phyloP scores from a whole-genome alignment of 306 rosid genomes.

The Psophocarpus tetragonolobus region DNA sequence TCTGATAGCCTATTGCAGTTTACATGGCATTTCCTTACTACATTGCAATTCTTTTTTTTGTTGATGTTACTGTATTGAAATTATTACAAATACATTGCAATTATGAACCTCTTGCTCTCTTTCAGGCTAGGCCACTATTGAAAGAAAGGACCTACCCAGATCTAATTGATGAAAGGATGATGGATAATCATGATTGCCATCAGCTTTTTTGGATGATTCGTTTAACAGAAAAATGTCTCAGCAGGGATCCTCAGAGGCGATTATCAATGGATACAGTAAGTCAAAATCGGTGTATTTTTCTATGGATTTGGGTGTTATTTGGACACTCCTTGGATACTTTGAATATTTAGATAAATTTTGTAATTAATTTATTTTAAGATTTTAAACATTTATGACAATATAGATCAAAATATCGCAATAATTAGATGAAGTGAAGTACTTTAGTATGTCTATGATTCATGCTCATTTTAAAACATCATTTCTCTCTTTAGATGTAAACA shows the following conservation, averaged over 20 bases:
- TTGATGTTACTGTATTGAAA: too few relatives aligned
- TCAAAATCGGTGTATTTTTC: not conserved
- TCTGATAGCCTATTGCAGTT: not conserved
- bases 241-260: slow-evolving; percentile 61
- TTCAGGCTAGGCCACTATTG: slow-evolving; percentile 77
- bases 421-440: not conserved
- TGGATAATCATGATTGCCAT: slow-evolving; percentile 60
- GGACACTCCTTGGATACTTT: not conserved
- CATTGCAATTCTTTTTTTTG: not conserved
- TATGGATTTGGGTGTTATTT: not conserved
- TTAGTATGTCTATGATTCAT: not conserved
- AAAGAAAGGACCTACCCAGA: slow-evolving; percentile 74
- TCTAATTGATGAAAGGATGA: slow-evolving; percentile 61
- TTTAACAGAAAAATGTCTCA: slow-evolving; percentile 66
- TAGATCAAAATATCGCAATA: not conserved
- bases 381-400: not conserved
- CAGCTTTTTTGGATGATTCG: slow-evolving; percentile 78
- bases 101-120: not conserved
- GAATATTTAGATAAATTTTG: not conserved
- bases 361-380: not conserved
- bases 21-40: not conserved
- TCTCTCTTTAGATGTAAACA: not conserved
- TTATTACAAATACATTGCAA: not conserved
- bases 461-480: not conserved
- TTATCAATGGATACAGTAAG: slow-evolving; percentile 56